Conservation (phyloP, 352 stramenopile species). For the Globisporangium okanoganense region DNA sequence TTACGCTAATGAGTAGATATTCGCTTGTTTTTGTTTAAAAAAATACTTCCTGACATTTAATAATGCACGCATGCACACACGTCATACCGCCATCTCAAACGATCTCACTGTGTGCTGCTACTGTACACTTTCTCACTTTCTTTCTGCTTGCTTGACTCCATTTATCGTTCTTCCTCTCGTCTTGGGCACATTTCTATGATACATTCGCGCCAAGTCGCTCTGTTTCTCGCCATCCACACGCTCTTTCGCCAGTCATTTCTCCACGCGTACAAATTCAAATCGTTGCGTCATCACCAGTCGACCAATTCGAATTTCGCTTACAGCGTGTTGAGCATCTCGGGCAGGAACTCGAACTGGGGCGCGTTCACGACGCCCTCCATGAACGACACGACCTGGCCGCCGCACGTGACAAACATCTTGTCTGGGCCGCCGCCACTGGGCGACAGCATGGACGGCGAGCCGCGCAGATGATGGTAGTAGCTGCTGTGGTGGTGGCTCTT, state of each 20-base stretch:
- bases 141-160: neutral
- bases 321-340: conserved; percentile 29
- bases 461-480: conserved; percentile 15
- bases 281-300: neutral
- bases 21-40: neutral
- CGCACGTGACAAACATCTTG: conserved; percentile 80
- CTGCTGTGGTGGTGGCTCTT: conserved; percentile 6
- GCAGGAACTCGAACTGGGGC: conserved; percentile 44
- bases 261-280: neutral
- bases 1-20: neutral
- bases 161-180: neutral
- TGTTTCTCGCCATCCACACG: neutral
- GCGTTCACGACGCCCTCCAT: conserved; percentile 83
- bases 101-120: neutral
- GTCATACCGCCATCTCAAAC: neutral
- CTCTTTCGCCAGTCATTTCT: neutral
- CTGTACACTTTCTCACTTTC: neutral
- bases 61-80: neutral
- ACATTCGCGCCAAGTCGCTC: conserved; percentile 1
- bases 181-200: conserved; percentile 1
- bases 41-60: too few species aligned
- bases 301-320: conserved; percentile 2
- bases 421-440: conserved; percentile 23
- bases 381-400: conserved; percentile 76
- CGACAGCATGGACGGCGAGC: conserved; percentile 18